Evolutionary conservation across 192 early-diverging fungal species (phyloP).

Genomic region (Nowakowskiella sp.): DNA sequence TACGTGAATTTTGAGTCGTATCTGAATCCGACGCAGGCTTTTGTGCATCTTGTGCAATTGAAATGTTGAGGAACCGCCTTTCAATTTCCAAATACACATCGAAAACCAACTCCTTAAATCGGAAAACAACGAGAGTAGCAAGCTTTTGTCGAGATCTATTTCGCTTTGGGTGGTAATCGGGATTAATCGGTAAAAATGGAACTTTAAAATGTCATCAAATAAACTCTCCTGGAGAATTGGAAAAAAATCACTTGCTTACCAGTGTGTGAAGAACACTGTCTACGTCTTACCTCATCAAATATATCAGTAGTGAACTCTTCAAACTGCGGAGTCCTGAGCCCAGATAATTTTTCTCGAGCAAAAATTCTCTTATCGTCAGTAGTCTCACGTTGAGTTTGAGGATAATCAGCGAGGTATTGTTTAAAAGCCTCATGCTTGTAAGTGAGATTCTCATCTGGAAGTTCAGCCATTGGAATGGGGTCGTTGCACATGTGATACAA

Average conservation of each 20-base stretch:
- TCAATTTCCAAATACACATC: too few relatives aligned
- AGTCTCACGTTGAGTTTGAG: constrained; percentile 22
- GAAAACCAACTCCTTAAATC: constrained; percentile 87
- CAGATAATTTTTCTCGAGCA: constrained; percentile 67
- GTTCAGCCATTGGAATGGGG: too few relatives aligned
- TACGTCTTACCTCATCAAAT: constrained; percentile 82
- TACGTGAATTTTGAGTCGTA: too few relatives aligned
- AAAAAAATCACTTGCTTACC: too few relatives aligned
- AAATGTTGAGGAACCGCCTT: too few relatives aligned
- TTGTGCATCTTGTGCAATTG: too few relatives aligned
- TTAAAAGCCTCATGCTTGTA: constrained; percentile 47
- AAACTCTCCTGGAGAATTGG: constrained; percentile 1
- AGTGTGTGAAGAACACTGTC: constrained; percentile 44
- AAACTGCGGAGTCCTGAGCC: constrained; percentile 75
- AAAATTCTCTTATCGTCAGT: constrained; percentile 28
- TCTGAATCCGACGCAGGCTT: too few relatives aligned
- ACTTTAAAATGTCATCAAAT: constrained; percentile 33
- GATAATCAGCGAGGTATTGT: constrained; percentile 37
- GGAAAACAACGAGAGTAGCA: constrained; percentile 72
- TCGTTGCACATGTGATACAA: too few relatives aligned
- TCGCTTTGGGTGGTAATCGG: constrained; percentile 89
- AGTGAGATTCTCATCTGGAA: too few relatives aligned
- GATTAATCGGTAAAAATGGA: constrained; percentile 71
- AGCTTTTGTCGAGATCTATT: constrained; percentile 96
- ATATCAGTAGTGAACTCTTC: constrained; percentile 93